These are phyloP conservation scores for Ceratocystis cubensis DNA, from an alignment of 2,329 filamentous ascomycete genomes.

Conservation along the genomic window DNA sequence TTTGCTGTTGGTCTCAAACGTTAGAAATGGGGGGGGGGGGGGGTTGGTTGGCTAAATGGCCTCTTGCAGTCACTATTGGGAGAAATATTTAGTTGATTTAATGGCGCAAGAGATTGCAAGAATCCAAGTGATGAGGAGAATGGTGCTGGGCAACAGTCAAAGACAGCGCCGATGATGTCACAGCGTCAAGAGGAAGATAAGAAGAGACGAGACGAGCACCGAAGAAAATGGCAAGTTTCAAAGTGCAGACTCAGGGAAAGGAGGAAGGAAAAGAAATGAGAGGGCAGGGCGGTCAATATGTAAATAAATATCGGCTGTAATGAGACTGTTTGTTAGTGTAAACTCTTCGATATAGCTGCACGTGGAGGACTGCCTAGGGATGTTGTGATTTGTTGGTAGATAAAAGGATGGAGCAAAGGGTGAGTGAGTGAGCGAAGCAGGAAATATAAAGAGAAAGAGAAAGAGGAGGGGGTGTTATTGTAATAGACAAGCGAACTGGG, in stretches of 20 bases:
- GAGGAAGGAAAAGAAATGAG: conserved; percentile 20
- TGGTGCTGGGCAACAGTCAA: too few species aligned
- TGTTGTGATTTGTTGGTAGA: background rate
- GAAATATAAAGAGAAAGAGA: conserved; percentile 4
- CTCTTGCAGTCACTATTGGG: too few species aligned
- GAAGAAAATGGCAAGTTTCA: conserved; percentile 1
- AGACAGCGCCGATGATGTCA: conserved; percentile 10
- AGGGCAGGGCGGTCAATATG: conserved; percentile 21
- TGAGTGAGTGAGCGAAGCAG: too few species aligned
- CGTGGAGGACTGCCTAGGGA: background rate
- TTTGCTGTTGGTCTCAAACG: too few species aligned
- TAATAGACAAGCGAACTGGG: too few species aligned
- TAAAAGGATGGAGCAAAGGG: background rate
- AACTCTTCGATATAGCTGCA: background rate
- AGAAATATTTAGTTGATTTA: too few species aligned
- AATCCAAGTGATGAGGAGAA: background rate
- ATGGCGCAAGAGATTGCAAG: background rate
- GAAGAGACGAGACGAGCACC: conserved; percentile 1
- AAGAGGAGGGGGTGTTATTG: background rate
- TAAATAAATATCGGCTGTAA: background rate
- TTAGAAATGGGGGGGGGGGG: too few species aligned
- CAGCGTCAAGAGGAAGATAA: conserved; percentile 12
- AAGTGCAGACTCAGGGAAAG: conserved; percentile 22
- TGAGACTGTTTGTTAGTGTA: background rate
- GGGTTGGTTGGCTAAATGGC: too few species aligned